These are phyloP conservation scores for Panicum hallii DNA, from an alignment of 202 grass and related monocot genomes.

Conservation along the genomic window DNA sequence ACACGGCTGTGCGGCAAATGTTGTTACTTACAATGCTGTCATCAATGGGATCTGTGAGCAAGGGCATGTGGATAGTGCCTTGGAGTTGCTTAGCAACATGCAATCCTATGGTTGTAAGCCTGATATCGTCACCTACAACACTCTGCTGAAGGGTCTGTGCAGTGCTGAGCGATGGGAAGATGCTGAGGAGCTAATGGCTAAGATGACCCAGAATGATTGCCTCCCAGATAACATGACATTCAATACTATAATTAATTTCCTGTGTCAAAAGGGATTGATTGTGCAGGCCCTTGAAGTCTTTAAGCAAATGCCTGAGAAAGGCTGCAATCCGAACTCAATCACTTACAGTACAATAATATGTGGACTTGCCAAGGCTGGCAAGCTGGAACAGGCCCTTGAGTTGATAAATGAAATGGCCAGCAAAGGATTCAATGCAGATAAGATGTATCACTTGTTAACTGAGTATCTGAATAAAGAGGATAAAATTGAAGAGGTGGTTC, in stretches of 20 bases:
- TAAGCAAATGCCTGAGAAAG: constrained; percentile 67
- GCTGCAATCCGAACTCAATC: constrained; percentile 58
- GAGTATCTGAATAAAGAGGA: constrained; percentile 55
- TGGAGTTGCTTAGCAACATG: constrained; percentile 59
- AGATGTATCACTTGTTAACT: constrained; percentile 62
- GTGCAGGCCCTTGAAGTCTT: constrained; percentile 57
- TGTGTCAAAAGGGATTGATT: constrained; percentile 63
- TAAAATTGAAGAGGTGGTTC: constrained; percentile 51
- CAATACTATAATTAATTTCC: constrained; percentile 68
- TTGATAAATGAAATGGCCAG: constrained; percentile 69
- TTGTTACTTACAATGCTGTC: constrained; percentile 60
- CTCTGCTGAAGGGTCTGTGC: constrained; percentile 64
- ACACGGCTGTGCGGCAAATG: constrained; percentile 56
- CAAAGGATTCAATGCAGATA: constrained; percentile 58
- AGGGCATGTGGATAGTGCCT: constrained; percentile 55
- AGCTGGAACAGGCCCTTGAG: constrained; percentile 51
- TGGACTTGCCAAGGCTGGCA: constrained; percentile 58
- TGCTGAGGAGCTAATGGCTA: constrained; percentile 48
- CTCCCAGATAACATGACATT: constrained; percentile 56
- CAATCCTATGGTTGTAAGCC: constrained; percentile 66
- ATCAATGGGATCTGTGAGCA: constrained; percentile 69
- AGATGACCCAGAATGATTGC: constrained; percentile 52
- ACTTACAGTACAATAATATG: constrained; percentile 74
- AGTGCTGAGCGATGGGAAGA: constrained; percentile 56
- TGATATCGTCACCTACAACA: constrained; percentile 60